Evolutionary conservation across 371 early-diverging fungal species (phyloP).

Genomic region (Globomyces sp.): DNA sequence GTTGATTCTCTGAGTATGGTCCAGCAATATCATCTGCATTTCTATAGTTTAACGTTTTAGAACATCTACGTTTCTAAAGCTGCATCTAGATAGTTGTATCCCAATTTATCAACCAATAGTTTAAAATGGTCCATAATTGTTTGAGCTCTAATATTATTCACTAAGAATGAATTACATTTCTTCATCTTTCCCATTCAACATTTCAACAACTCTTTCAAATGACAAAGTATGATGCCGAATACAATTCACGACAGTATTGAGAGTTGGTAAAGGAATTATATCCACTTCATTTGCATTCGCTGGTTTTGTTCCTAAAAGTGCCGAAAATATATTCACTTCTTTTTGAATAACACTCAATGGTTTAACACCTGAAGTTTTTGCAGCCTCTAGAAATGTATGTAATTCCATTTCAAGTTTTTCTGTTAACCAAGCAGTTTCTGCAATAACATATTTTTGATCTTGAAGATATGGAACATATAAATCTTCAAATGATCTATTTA

Average conservation of each 20-base stretch:
- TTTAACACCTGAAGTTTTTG: background rate
- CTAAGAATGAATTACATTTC: slow-evolving; percentile 37
- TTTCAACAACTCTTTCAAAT: slow-evolving; percentile 50
- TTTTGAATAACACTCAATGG: background rate
- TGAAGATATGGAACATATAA: slow-evolving; percentile 93
- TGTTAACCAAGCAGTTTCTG: slow-evolving; percentile 65
- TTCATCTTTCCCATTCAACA: slow-evolving; percentile 69
- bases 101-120: slow-evolving; percentile 70
- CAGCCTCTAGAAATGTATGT: slow-evolving; percentile 31
- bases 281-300: background rate
- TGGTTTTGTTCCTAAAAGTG: too few species aligned
- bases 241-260: background rate
- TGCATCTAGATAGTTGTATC: slow-evolving; percentile 74
- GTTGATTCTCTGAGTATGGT: slow-evolving; percentile 44
- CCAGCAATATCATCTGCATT: slow-evolving; percentile 69
- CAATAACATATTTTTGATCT: slow-evolving; percentile 77
- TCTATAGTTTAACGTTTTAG: slow-evolving; percentile 35
- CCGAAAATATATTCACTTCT: too few species aligned
- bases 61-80: slow-evolving; percentile 75
- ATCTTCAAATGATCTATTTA: slow-evolving; percentile 90
- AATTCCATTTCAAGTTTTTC: slow-evolving; percentile 51
- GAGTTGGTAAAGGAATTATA: background rate
- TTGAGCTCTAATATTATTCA: slow-evolving; percentile 40
- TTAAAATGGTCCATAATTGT: slow-evolving; percentile 53
- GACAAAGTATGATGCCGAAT: background rate